Evolutionary conservation across 176 grass and related monocot genomes (phyloP), one percentile per base, ranked within the genome.

Genomic region (Triticum monococcum): DNA sequence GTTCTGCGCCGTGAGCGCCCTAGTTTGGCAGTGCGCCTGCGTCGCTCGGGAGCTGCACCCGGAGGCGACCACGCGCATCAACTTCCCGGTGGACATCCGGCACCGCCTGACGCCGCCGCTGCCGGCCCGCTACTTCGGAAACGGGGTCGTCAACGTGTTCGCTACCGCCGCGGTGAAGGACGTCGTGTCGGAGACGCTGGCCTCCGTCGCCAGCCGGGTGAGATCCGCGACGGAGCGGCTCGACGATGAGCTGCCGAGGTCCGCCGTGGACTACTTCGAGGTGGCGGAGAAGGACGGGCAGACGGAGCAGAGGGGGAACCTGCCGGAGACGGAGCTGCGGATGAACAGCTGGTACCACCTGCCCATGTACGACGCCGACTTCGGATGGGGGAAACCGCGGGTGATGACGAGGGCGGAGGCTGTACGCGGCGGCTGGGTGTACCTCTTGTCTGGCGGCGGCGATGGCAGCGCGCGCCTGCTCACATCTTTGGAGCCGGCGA

Each of bases 1-100:
- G 1, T 92, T 89, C 46, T 46, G 70, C 23, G 65, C 78, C 12
- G 28, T 89, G 46, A 13, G 17, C 3, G 72, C 87, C 1, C 66
- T 78, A 8, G 40, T 83, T 7, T 89, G 87, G 90, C 84, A 66
- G 38, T 84, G 82, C 73, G 12, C 70, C 0, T 89, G 87, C 17
- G 28, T 37, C 4, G 78, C 66, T 0, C 57, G 81, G 36, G 18
- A 12, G 30, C 64, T 89, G 6, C 13, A 18, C 9, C 45, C 37
- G 5, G 35, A 57, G 2, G 36, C 48, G 0, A 20, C 80, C 24
- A 33, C 57, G 1, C 64, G 72, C n/a, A 5, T 92, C 28, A 2
- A 11, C 8, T 71, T 86, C 69, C 31, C 31, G 3, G 68, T 64
- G 17, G 43, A 92, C 26, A 26, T 82, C 26, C 71, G 83, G 1